phyloP scores from a whole-genome alignment of 2,329 filamentous ascomycete species.

The Herpomyces periplanetae region DNA sequence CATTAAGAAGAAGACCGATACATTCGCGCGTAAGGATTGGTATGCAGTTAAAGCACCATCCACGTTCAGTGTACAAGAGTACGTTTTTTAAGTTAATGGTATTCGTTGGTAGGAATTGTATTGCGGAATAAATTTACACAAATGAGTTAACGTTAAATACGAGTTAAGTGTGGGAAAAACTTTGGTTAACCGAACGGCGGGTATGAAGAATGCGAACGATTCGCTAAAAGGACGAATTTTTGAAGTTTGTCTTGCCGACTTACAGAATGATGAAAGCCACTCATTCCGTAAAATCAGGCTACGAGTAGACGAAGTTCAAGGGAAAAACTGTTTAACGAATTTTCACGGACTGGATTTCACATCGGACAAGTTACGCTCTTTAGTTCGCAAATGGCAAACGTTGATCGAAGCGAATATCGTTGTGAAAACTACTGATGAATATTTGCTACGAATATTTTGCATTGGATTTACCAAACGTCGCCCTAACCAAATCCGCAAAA shows the following conservation, averaged over 20 bases:
- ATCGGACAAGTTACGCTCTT: slow-evolving; percentile 94
- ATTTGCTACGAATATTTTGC: slow-evolving; percentile 91
- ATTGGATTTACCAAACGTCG: slow-evolving; percentile 98
- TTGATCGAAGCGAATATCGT: slow-evolving; percentile 98
- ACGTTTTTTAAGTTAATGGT: slow-evolving; percentile 12
- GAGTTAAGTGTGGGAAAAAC: slow-evolving; percentile 94
- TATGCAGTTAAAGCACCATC: slow-evolving; percentile 93
- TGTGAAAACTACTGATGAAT: slow-evolving; percentile 98
- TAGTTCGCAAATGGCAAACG: slow-evolving; percentile 98
- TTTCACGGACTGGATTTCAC: slow-evolving; percentile 99
- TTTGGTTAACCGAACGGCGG: slow-evolving; percentile 91
- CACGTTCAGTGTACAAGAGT: slow-evolving; percentile 87
- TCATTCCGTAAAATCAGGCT: slow-evolving; percentile 99
- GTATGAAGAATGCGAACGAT: slow-evolving; percentile 99
- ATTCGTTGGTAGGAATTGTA: too few species aligned
- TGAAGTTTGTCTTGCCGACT: slow-evolving; percentile 90
- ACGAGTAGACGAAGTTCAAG: slow-evolving; percentile 89
- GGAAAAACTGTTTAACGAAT: slow-evolving; percentile 99
- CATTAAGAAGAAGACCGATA: slow-evolving; percentile 98
- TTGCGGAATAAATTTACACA: too few species aligned
- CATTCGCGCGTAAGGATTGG: slow-evolving; percentile 97
- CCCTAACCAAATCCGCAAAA: slow-evolving; percentile 99
- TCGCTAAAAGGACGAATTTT: slow-evolving; percentile 93
- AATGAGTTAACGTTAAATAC: too few species aligned
- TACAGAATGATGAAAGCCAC: slow-evolving; percentile 99